These are phyloP conservation scores for Pleurotus citrinopileatus DNA, from an alignment of 768 basidiomycete species.

Conservation along the genomic window DNA sequence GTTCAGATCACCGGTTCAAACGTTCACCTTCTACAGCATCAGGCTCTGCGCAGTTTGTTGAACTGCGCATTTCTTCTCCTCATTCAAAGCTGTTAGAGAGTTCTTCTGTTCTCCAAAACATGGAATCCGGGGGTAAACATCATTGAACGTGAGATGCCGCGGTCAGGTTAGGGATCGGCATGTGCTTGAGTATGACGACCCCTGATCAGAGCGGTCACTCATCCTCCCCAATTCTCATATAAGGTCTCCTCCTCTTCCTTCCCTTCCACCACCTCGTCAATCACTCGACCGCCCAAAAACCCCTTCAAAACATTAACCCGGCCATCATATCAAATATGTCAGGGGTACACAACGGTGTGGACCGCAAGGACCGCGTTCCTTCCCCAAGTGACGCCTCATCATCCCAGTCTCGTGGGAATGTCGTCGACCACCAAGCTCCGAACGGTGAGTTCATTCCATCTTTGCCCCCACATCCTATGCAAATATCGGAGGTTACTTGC, in stretches of 20 bases:
- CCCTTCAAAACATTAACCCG: not conserved
- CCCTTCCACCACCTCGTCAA: not conserved
- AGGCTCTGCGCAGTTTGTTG: too few relatives aligned
- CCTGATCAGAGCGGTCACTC: conserved; percentile 4
- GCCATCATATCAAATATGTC: conserved; percentile 1
- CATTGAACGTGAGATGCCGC: conserved; percentile 2
- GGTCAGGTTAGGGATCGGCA: not conserved
- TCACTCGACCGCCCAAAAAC: too few relatives aligned
- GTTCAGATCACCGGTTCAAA: too few relatives aligned
- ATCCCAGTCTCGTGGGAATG: conserved; percentile 44
- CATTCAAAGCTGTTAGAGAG: not conserved
- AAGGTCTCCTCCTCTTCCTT: not conserved
- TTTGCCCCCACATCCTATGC: conserved; percentile 8
- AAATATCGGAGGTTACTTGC: conserved; percentile 15
- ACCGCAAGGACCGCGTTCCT: conserved; percentile 52
- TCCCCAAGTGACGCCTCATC: conserved; percentile 36
- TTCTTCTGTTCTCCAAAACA: too few relatives aligned
- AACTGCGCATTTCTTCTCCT: too few relatives aligned
- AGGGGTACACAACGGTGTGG: conserved; percentile 25
- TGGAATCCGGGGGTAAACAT: not conserved
- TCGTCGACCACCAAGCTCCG: conserved; percentile 71
- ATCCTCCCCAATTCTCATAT: not conserved
- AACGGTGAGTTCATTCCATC: conserved; percentile 42
- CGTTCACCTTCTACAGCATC: too few relatives aligned
- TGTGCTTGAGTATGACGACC: not conserved